Percentiles rank a stretch among this genome's conserved stretches.
Evolutionary conservation across 257 asterid genomes (phyloP).

Genomic region (Salvia hispanica): DNA sequence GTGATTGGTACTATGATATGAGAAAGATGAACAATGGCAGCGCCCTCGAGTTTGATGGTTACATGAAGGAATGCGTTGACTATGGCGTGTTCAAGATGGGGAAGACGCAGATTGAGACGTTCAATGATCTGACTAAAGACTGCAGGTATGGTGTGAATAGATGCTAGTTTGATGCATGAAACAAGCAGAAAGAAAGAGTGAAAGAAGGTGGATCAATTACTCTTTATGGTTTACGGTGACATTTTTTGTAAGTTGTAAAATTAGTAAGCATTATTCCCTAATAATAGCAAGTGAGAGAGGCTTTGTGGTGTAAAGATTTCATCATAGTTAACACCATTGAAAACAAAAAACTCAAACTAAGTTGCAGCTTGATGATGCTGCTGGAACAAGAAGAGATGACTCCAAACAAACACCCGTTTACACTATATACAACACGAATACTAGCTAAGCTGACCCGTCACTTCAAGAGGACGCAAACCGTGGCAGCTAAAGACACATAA

Average conservation of each 20-base stretch:
- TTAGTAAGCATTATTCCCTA: slow-evolving; percentile 15
- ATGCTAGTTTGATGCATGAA: slow-evolving; percentile 37
- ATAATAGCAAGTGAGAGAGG: slow-evolving; percentile 18
- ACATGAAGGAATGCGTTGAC: slow-evolving; percentile 77
- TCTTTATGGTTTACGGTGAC: too few relatives aligned
- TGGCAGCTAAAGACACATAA: slow-evolving; percentile 39
- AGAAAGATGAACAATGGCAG: slow-evolving; percentile 62
- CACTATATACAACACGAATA: slow-evolving; percentile 31
- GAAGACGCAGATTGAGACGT: slow-evolving; percentile 78
- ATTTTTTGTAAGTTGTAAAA: neutral
- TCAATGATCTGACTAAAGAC: slow-evolving; percentile 76
- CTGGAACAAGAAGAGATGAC: neutral
- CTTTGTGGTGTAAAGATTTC: slow-evolving; percentile 37
- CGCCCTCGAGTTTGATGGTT: slow-evolving; percentile 81
- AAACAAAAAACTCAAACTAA: neutral
- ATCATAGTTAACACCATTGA: neutral
- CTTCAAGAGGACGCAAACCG: slow-evolving; percentile 68
- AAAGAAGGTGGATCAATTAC: too few relatives aligned
- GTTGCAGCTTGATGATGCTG: neutral
- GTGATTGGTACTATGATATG: slow-evolving; percentile 77
- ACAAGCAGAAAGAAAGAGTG: neutral
- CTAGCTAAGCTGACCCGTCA: slow-evolving; percentile 64
- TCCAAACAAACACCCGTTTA: slow-evolving; percentile 21
- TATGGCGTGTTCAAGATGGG: slow-evolving; percentile 76
- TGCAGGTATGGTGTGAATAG: slow-evolving; percentile 75